phyloP scores from a whole-genome alignment of 176 grass and related monocot species.

The Cenchrus americanus region DNA sequence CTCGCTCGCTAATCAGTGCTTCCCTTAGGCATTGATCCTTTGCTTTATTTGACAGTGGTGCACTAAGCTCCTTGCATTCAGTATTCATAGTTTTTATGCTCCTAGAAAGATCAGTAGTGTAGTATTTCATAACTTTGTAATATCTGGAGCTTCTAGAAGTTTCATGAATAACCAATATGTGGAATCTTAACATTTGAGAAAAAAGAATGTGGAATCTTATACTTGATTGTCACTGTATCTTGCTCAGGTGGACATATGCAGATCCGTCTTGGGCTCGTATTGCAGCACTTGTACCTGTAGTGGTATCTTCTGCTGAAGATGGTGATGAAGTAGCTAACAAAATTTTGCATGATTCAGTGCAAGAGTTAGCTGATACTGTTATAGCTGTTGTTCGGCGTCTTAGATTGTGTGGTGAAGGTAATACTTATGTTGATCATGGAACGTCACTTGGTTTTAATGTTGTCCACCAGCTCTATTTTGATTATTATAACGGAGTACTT shows the following conservation, averaged over 20 bases:
- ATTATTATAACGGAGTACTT: background rate
- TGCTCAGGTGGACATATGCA: conserved; percentile 91
- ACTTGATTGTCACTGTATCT: conserved; percentile 32
- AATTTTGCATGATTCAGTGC: conserved; percentile 81
- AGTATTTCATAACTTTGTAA: conserved; percentile 12
- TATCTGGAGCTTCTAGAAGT: conserved; percentile 1
- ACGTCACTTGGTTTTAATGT: conserved; percentile 14
- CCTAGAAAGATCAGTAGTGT: background rate
- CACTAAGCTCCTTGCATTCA: background rate
- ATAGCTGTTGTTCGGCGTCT: conserved; percentile 87
- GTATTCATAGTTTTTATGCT: background rate
- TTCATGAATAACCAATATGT: background rate
- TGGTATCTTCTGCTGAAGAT: conserved; percentile 90
- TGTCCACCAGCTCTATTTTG: background rate
- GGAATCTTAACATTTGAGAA: too few relatives aligned
- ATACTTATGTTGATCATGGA: conserved; percentile 10
- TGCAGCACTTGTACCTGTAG: conserved; percentile 92
- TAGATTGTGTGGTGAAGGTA: conserved; percentile 90
- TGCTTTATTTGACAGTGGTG: background rate
- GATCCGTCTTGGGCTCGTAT: conserved; percentile 97
- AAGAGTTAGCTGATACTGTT: conserved; percentile 89
- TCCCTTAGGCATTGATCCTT: conserved; percentile 9
- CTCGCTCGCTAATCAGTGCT: too few relatives aligned
- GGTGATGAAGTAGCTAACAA: conserved; percentile 98
- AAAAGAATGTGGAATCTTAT: background rate